Evolutionary conservation across 2,329 filamentous ascomycete genomes (phyloP).

Genomic region (Sarocladium brachiariae): DNA sequence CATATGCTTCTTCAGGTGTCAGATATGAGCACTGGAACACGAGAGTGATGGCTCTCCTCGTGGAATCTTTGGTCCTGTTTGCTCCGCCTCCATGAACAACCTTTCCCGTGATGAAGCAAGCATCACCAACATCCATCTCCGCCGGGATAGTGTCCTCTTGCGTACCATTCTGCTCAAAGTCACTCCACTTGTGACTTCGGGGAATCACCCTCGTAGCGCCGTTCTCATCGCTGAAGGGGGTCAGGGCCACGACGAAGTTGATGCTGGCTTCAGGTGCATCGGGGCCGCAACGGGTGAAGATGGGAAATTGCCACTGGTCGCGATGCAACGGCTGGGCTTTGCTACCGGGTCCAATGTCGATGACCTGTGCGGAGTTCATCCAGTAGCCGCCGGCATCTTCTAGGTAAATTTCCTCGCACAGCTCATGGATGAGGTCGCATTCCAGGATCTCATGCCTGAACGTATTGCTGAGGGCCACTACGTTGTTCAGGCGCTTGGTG

Average conservation of each 20-base stretch:
- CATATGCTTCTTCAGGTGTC: conserved; percentile 13
- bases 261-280: conserved; percentile 12
- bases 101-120: conserved; percentile 24
- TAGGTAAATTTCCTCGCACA: conserved; percentile 14
- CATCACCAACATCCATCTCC: conserved; percentile 24
- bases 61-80: conserved; percentile 17
- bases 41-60: conserved; percentile 10
- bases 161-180: conserved; percentile 14
- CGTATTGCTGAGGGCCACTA: conserved; percentile 18
- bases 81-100: conserved; percentile 25
- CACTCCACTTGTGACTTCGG: conserved; percentile 20
- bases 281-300: conserved; percentile 11
- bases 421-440: conserved; percentile 19
- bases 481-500: conserved; percentile 20
- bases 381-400: conserved; percentile 22
- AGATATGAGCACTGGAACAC: conserved; percentile 12
- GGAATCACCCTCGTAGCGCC: conserved; percentile 16
- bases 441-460: conserved; percentile 22
- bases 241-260: conserved; percentile 16
- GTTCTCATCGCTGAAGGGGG: conserved; percentile 15
- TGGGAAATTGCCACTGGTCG: conserved; percentile 15
- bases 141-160: conserved; percentile 17
- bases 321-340: conserved; percentile 20
- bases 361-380: conserved; percentile 19
- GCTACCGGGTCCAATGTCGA: conserved; percentile 18